Base-by-base conservation (phyloP, 768 basidiomycete genomes). In the Russula olivacea region DNA sequence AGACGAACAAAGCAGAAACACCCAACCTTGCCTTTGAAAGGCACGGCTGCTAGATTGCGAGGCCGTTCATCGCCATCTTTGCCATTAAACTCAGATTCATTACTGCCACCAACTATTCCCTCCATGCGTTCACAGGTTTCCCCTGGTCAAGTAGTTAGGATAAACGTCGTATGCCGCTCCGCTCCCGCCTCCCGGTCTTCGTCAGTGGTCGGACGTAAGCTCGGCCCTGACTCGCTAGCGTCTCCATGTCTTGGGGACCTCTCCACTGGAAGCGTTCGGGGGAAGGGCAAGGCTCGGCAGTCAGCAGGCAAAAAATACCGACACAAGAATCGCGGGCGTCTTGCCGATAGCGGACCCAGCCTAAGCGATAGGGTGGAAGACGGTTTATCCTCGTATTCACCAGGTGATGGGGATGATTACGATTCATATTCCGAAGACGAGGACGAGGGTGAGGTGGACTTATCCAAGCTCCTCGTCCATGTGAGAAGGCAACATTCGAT, bases 401-500 rank as follows among this genome's bases (percentile, higher is more conserved):
- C 61, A 21, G 66, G 68, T 21, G 64, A 71, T 6, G 59, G 69
- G 17, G 63, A 66, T 58, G 66, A 64, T 59, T 64, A 69, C 51
- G 58, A 55, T 57, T 63, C 59, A 55, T 66, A 66, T 70, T 68
- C 52, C 5, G 77, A 77, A 4, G 80, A 80, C 9, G 79, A 81
- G 15, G 82, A 81, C 45, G 79, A 75, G 19, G 74, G 77, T 17
- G 88, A 89, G 69, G 74, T 89, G 51, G 80, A 84, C 69, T 77
- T 90, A 45, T 84, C 86, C 17, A 79, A 80, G 30, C 78, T 90
- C 59, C 81, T 91, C 40, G 82, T 87, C 30, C 86, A 83, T 9
- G 80, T 89, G 21, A 87, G 84, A 71, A 78, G 88, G 30, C 88
- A 91, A 69, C 80, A 84, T 63, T 89, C 88, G 19, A 89, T 90